Conservation (phyloP, 176 grass and related monocot species). For the Musa beccarii region DNA sequence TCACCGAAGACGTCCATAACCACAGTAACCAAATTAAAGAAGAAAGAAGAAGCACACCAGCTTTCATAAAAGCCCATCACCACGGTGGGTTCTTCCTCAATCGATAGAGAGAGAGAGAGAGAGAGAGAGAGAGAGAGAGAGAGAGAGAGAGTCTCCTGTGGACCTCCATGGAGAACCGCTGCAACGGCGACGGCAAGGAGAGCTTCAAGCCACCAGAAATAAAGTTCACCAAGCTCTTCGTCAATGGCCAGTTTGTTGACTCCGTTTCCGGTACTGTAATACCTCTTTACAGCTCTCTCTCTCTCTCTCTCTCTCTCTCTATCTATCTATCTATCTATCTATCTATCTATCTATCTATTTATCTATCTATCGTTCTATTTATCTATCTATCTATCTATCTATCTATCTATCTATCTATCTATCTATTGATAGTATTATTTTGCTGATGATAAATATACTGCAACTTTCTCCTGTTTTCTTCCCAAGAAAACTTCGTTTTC, state of each 20-base stretch:
- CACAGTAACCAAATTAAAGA: too few relatives aligned
- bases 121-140: too few relatives aligned
- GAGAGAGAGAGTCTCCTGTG: neutral
- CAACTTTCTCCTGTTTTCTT: neutral
- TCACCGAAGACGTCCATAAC: too few relatives aligned
- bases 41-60: too few relatives aligned
- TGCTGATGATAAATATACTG: neutral
- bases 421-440: neutral
- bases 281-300: neutral
- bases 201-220: slow-evolving; percentile 7
- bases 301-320: neutral
- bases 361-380: too few relatives aligned
- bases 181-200: neutral
- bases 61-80: too few relatives aligned
- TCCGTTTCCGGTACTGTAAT: neutral
- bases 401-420: neutral
- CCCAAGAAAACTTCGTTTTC: too few relatives aligned
- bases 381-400: too few relatives aligned
- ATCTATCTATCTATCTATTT: neutral
- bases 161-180: neutral
- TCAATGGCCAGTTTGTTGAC: slow-evolving; percentile 9
- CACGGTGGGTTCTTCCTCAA: too few relatives aligned
- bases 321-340: too few relatives aligned
- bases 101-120: too few relatives aligned
- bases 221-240: slow-evolving; percentile 18